A percentile compares a stretch with the other conserved stretches of the same genome.
Evolutionary conservation across 2,329 filamentous ascomycete genomes (phyloP).

Genomic region (Mycosphaerelloides madeirae): DNA sequence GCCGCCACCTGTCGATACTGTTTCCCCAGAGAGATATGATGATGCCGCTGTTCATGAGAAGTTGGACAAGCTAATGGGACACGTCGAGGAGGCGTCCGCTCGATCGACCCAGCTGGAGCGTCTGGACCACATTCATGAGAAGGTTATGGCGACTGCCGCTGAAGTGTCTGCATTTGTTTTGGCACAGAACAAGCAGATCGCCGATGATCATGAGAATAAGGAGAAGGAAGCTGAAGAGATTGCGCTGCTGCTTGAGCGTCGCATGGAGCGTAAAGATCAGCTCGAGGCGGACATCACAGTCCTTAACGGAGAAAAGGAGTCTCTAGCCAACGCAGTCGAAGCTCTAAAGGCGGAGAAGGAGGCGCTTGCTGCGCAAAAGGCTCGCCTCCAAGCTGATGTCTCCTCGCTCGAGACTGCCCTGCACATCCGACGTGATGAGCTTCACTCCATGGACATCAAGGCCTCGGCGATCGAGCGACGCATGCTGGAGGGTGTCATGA

Average conservation of each 20-base stretch:
- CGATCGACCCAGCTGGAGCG: slow-evolving; percentile 72
- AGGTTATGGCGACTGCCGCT: slow-evolving; percentile 76
- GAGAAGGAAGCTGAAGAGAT: slow-evolving; percentile 77
- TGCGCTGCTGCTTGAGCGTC: slow-evolving; percentile 72
- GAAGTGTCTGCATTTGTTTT: slow-evolving; percentile 81
- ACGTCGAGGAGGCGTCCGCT: slow-evolving; percentile 62
- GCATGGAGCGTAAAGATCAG: slow-evolving; percentile 61
- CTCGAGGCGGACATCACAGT: slow-evolving; percentile 45
- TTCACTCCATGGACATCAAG: slow-evolving; percentile 82
- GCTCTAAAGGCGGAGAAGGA: slow-evolving; percentile 66
- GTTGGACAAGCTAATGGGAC: slow-evolving; percentile 54
- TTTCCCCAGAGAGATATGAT: slow-evolving; percentile 58
- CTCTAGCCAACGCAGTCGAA: slow-evolving; percentile 50
- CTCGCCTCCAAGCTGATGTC: slow-evolving; percentile 75
- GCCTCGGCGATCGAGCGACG: slow-evolving; percentile 86
- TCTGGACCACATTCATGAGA: slow-evolving; percentile 81
- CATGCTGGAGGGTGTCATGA: slow-evolving; percentile 91
- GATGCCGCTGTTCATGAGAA: slow-evolving; percentile 46
- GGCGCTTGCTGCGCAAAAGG: slow-evolving; percentile 70
- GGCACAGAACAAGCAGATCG: slow-evolving; percentile 67
- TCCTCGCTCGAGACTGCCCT: slow-evolving; percentile 88
- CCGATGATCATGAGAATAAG: slow-evolving; percentile 71
- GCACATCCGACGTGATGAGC: slow-evolving; percentile 80
- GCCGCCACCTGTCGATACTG: slow-evolving; percentile 36
- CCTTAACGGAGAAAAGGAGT: slow-evolving; percentile 44